These are phyloP conservation scores for Excoecaria agallocha DNA, from an alignment of 345 rosid genomes.

Conservation along the genomic window DNA sequence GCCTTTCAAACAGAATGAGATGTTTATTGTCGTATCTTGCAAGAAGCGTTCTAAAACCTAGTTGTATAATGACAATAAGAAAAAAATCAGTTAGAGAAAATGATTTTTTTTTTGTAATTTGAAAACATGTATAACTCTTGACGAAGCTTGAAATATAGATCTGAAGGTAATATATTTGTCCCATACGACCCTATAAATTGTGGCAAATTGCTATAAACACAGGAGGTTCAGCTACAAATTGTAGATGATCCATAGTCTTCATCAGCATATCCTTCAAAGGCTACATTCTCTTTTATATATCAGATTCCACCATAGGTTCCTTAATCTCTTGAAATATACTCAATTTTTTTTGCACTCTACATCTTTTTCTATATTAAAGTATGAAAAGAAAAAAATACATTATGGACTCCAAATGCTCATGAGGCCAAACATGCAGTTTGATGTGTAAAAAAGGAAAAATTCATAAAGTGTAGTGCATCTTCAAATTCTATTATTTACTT, in stretches of 20 bases:
- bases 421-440: neutral
- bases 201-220: constrained; percentile 27
- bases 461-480: neutral
- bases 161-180: constrained; percentile 16
- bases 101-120: neutral
- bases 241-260: constrained; percentile 23
- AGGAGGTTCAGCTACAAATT: constrained; percentile 24
- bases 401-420: neutral
- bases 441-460: neutral
- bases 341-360: constrained; percentile 25
- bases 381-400: no score
- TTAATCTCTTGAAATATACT: constrained; percentile 24
- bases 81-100: neutral
- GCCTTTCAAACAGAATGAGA: neutral
- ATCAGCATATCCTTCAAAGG: constrained; percentile 25
- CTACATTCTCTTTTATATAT: constrained; percentile 23
- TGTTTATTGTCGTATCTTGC: constrained; percentile 19
- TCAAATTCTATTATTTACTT: neutral
- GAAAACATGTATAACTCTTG: neutral
- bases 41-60: constrained; percentile 16
- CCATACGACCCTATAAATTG: constrained; percentile 30
- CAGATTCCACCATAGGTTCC: constrained; percentile 23
- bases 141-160: neutral
- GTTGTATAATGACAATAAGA: neutral
- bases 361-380: constrained; percentile 19